A percentile compares a stretch with the other conserved stretches of the same genome.
Conservation (phyloP, 2,329 filamentous ascomycete species). For the Escovopsis sp. region DNA sequence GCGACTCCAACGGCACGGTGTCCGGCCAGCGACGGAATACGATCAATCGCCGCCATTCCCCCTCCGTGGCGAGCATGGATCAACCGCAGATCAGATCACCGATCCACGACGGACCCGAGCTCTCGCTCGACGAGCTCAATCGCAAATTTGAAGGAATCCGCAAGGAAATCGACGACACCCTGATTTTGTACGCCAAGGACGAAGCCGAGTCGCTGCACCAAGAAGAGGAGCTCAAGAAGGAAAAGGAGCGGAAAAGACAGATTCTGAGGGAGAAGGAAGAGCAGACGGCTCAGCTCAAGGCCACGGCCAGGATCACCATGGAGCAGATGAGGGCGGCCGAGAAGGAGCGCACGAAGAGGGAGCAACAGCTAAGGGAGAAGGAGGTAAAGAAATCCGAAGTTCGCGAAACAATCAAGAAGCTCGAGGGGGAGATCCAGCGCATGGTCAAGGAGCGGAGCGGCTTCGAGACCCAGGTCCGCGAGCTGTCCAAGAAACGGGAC, state of each 20-base stretch:
- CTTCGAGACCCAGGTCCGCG: conserved; percentile 38
- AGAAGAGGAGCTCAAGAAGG: conserved; percentile 54
- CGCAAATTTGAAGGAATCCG: conserved; percentile 66
- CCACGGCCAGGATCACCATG: conserved; percentile 66
- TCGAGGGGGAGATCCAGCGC: conserved; percentile 46
- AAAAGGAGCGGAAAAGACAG: conserved; percentile 65
- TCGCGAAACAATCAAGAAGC: conserved; percentile 53
- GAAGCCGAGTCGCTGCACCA: conserved; percentile 54
- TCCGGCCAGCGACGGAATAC: conserved; percentile 33
- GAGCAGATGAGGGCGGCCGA: conserved; percentile 69
- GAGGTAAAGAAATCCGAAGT: conserved; percentile 53
- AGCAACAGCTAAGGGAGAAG: conserved; percentile 55
- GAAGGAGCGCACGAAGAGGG: conserved; percentile 63
- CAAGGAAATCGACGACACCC: conserved; percentile 68
- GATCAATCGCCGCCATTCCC: conserved; percentile 61
- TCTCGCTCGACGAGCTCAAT: conserved; percentile 64
- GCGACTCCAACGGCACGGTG: conserved; percentile 43
- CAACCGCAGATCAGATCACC: conserved; percentile 31
- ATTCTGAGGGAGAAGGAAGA: conserved; percentile 82
- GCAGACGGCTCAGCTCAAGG: conserved; percentile 68
- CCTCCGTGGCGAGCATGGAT: conserved; percentile 46
- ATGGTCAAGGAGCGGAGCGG: conserved; percentile 41
- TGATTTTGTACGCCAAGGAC: conserved; percentile 55
- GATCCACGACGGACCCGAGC: conserved; percentile 39
- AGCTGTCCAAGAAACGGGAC: conserved; percentile 36